A percentile compares a stretch with the other conserved stretches of the same genome.
phyloP scores from a whole-genome alignment of 2,329 filamentous ascomycete genomes.

The Trichoderma oligosporum region DNA sequence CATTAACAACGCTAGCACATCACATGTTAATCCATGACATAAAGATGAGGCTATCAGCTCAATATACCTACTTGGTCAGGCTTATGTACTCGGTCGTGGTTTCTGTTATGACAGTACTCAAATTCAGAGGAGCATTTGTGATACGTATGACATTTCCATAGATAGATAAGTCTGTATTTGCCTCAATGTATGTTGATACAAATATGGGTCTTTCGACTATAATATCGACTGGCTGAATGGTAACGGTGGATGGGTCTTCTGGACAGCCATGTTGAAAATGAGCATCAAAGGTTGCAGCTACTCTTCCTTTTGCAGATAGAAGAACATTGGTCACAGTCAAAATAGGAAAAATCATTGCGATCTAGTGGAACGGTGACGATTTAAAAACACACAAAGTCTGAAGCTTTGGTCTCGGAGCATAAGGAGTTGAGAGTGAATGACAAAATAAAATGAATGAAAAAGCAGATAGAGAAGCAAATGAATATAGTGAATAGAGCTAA shows the following conservation, averaged over 20 bases:
- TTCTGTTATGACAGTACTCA: constrained; percentile 19
- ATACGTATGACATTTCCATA: constrained; percentile 11
- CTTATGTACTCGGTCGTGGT: constrained; percentile 3
- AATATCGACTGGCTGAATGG: constrained; percentile 15
- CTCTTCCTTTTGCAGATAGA: background rate
- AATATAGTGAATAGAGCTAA: too few species aligned
- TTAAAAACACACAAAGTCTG: too few species aligned
- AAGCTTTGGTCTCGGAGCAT: too few species aligned
- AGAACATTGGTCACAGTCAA: background rate
- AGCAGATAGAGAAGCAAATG: too few species aligned
- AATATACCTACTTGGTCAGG: background rate
- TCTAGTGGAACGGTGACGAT: background rate
- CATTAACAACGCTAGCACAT: background rate
- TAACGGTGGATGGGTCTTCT: background rate
- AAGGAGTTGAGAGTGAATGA: too few species aligned
- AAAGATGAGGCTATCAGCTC: background rate
- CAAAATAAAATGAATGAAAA: too few species aligned
- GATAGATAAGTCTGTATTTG: constrained; percentile 18
- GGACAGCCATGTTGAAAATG: background rate
- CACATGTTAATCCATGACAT: background rate
- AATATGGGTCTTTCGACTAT: constrained; percentile 15
- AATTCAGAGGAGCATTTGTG: constrained; percentile 16
- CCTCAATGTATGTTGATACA: constrained; percentile 5
- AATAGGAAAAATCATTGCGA: background rate
- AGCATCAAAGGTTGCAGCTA: background rate